Evolutionary conservation across 2,329 filamentous ascomycete species (phyloP), one percentile per base, ranked within the genome.

Genomic region (Niveomyces coronatus): DNA sequence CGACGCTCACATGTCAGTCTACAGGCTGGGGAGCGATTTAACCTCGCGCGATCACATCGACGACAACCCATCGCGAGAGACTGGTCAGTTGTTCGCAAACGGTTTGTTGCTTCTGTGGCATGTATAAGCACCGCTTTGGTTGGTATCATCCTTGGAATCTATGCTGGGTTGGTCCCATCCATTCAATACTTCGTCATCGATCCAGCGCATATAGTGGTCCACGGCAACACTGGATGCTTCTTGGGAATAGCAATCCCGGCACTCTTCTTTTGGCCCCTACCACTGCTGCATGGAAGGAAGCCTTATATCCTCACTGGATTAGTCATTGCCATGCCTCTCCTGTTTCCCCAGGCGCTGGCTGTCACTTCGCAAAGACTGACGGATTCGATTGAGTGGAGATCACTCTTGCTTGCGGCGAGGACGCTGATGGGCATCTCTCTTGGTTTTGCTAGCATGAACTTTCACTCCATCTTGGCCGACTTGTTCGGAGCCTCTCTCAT

Each of bases 101-200:
- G 80, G 42, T 74, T 82, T 43, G 71, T 76, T 17, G 83, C 84
- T 4, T 58, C 67, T 4, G 73, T 85, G 41, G 76, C 81, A 9
- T 88, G 84, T 52, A 62, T 81, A 46, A 85, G 82, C 48, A 85
- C 82, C 5, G 76, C 79, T 11, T 63, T 85, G 38, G 67, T 87
- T 31, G 83, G 83, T 0, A 62, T 83, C 18, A 64, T 86, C 16
- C 63, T 85, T 41, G 83, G 84, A 1, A 81, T 87, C 16, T 89
- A 87, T 53, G 79, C 81, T 39, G 84, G 83, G 3, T 71, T 86
- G 47, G 82, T 86, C 1, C 82, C 83, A n/a, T 74, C 77, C 4
- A 84, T 88, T 18, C 82, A 87, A 52, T 86, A 86, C 54, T 79
- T 77, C 49, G 74, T 88, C 45, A 76, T 76, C 17, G 82, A 87